Percentiles rank a stretch among this genome's conserved stretches.
phyloP scores from a whole-genome alignment of 306 rosid genomes.

The Prunus armeniaca region DNA sequence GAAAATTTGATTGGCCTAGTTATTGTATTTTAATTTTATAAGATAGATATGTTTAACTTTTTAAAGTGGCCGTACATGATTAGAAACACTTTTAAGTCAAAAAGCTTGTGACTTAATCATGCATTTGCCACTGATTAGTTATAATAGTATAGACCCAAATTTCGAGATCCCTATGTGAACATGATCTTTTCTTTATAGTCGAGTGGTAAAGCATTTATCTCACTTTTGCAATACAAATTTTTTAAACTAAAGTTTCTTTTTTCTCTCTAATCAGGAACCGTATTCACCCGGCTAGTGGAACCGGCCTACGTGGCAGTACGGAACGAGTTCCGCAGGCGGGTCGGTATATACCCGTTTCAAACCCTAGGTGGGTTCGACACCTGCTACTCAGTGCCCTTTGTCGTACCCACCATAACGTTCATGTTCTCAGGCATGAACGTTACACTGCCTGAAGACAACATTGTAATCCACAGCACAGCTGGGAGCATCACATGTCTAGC shows the following conservation, averaged over 20 bases:
- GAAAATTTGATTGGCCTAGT: no score
- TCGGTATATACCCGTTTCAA: background rate
- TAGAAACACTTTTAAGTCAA: no score
- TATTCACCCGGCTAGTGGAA: slow-evolving; percentile 70
- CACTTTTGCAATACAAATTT: background rate
- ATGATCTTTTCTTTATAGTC: no score
- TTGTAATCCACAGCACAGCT: slow-evolving; percentile 66
- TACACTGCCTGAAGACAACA: slow-evolving; percentile 74
- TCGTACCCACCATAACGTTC: slow-evolving; percentile 70
- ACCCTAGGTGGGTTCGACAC: slow-evolving; percentile 91
- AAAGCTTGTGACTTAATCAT: no score
- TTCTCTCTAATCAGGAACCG: slow-evolving; percentile 53
- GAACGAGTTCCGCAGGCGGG: slow-evolving; percentile 68
- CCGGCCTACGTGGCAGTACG: slow-evolving; percentile 72
- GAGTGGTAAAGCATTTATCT: no score
- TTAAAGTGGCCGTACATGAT: no score
- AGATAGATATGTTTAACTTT: no score
- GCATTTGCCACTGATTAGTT: no score
- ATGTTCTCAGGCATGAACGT: slow-evolving; percentile 88
- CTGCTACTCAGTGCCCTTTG: slow-evolving; percentile 64
- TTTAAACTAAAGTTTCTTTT: background rate
- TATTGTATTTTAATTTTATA: no score
- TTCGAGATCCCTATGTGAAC: background rate
- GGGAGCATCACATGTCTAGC: slow-evolving; percentile 73
- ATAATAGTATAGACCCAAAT: no score